Evolutionary conservation across 1,284 basidiomycete genomes (phyloP), one percentile per base, ranked within the genome.

Genomic region (Salmacisia buchloeana): DNA sequence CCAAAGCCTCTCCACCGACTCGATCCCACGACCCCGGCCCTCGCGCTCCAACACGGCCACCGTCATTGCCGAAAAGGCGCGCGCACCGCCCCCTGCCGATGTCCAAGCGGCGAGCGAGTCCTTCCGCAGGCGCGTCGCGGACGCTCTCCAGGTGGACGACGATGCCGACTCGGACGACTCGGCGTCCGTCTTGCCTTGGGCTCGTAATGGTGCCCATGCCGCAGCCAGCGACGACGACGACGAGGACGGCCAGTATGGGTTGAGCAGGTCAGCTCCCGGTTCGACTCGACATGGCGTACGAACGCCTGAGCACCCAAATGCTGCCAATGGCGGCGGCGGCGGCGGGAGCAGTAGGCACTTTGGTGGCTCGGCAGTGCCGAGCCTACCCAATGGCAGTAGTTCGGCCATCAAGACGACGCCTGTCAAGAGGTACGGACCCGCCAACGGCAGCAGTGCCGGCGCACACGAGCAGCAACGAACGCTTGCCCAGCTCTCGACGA

Each of bases 111-210:
- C 21, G 15, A 23, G 56, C 5, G 56, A 58, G 18, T 36, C 35
- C 33, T 39, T 38, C 56, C 56, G 36, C 1, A 36, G 58, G 10
- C 36, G 58, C 9, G 29, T 38, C 21, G 38, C 39, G 3, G 41
- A 45, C 29, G 58, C 58, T 18, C 10, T 38, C 3, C 58, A 38
- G 2, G 58, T 58, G 13, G 54, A 57, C 2, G 62, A 71, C 23
- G 71, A 71, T n/a, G 61, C 67, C 3, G 74, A 76, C 34, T 73
- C 71, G 23, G 74, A 76, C 60, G 74, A 73, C 36, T 74, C 72
- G 15, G 63, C 69, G 18, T 73, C 74, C 10, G 38, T 70, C n/a
- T 67, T 76, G 18, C 74, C 74, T 1, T 76, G 74, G 74, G 73
- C 74, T 1, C 67, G 74, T 18, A 29, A 23, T 21, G 34, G 29